These are phyloP conservation scores for Bretschneidera sinensis DNA, from an alignment of 345 rosid genomes.

Conservation along the genomic window DNA sequence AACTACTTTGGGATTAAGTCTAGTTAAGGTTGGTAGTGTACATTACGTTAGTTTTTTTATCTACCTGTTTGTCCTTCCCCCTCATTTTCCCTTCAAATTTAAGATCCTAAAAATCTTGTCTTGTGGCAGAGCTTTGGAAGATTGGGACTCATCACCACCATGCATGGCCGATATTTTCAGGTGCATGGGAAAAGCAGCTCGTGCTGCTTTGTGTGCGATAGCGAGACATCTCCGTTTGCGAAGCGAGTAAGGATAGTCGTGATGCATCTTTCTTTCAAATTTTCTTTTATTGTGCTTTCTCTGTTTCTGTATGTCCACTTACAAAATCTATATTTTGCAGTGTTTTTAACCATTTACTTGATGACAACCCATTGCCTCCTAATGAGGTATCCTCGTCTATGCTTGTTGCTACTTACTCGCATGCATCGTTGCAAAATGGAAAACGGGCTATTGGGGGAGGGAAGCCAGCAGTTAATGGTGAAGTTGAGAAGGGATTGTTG, in stretches of 20 bases:
- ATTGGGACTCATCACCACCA: constrained; percentile 90
- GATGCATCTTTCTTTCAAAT: constrained; percentile 22
- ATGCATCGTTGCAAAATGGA: constrained; percentile 61
- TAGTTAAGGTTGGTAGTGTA: background rate
- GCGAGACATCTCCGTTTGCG: constrained; percentile 92
- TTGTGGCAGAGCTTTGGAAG: constrained; percentile 68
- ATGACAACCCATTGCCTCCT: constrained; percentile 83
- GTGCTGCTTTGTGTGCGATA: constrained; percentile 75
- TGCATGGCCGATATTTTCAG: constrained; percentile 89
- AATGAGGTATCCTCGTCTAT: constrained; percentile 89
- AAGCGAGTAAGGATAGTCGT: constrained; percentile 78
- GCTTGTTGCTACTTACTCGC: constrained; percentile 69
- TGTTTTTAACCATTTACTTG: constrained; percentile 86
- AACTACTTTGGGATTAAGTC: too few relatives aligned
- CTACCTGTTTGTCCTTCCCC: too few relatives aligned
- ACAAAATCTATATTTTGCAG: constrained; percentile 44
- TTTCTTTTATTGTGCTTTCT: constrained; percentile 11
- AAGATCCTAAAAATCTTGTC: background rate
- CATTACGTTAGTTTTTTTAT: too few relatives aligned
- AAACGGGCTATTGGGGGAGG: constrained; percentile 66
- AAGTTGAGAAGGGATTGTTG: constrained; percentile 89
- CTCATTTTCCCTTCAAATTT: background rate
- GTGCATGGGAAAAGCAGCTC: constrained; percentile 96
- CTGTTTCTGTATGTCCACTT: constrained; percentile 7
- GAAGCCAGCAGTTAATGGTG: constrained; percentile 53